Evolutionary conservation across 2,329 filamentous ascomycete genomes (phyloP).

Genomic region (Exutisphaerella laricina): DNA sequence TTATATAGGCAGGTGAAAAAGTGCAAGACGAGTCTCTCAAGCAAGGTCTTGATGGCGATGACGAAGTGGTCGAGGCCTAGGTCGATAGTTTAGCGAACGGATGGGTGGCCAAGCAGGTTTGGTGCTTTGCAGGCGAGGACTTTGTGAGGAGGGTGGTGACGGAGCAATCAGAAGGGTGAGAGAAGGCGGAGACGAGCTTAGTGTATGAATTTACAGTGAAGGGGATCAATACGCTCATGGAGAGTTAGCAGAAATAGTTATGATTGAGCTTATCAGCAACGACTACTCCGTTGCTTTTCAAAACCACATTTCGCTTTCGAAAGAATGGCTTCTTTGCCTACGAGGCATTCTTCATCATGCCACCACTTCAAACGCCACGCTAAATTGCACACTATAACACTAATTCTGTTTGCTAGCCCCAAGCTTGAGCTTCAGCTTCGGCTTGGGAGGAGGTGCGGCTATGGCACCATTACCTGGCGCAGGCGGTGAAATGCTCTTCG

Average conservation of each 20-base stretch:
- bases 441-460: conserved; percentile 9
- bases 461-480: conserved; percentile 1
- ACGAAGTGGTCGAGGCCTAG: conserved; percentile 1
- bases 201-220: too few relatives aligned
- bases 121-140: not conserved
- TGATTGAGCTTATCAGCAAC: too few relatives aligned
- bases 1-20: too few relatives aligned
- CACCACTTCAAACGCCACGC: too few relatives aligned
- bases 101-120: not conserved
- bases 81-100: not conserved
- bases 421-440: conserved; percentile 26
- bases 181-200: conserved; percentile 3
- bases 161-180: not conserved
- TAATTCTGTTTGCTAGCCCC: conserved; percentile 9
- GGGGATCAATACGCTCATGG: too few relatives aligned
- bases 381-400: not conserved
- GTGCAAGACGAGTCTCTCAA: not conserved
- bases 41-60: not conserved
- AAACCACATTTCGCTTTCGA: too few relatives aligned
- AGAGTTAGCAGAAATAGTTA: too few relatives aligned
- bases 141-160: conserved; percentile 4
- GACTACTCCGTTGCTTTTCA: too few relatives aligned
- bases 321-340: too few relatives aligned
- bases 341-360: too few relatives aligned
- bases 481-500: conserved; percentile 7